Conservation (phyloP, 2,329 filamentous ascomycete genomes). For the Pseudogymnoascus sp. region DNA sequence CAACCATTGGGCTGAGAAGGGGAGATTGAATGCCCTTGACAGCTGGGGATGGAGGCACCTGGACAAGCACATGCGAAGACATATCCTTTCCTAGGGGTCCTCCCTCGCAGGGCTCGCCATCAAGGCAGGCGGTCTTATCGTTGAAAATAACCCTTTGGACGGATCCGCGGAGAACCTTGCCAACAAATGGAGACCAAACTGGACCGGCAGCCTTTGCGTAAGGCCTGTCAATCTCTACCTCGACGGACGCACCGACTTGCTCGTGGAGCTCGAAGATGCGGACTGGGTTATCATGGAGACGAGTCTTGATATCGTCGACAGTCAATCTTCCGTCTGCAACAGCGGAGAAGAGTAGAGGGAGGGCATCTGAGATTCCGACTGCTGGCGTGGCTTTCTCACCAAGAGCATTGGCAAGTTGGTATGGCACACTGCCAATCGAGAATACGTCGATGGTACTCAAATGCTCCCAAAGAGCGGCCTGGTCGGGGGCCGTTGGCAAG, state of each 20-base stretch:
- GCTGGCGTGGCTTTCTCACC: conserved; percentile 48
- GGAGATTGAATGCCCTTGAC: conserved; percentile 38
- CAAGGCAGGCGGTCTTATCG: conserved; percentile 65
- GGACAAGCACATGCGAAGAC: conserved; percentile 54
- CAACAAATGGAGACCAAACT: conserved; percentile 64
- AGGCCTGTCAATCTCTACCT: conserved; percentile 67
- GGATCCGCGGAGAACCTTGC: conserved; percentile 58
- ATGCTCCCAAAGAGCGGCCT: conserved; percentile 67
- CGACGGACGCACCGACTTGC: conserved; percentile 63
- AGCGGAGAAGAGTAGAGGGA: conserved; percentile 68
- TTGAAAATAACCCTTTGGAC: conserved; percentile 71
- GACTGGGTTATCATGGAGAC: conserved; percentile 71
- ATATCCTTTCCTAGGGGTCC: conserved; percentile 61
- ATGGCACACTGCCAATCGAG: conserved; percentile 70
- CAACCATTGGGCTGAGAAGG: conserved; percentile 24
- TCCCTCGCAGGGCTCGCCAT: conserved; percentile 54
- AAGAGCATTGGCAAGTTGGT: conserved; percentile 57
- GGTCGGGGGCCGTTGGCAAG: conserved; percentile 60
- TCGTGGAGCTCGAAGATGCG: conserved; percentile 77
- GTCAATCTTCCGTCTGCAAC: conserved; percentile 66
- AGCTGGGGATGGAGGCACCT: conserved; percentile 45
- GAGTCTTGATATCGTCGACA: conserved; percentile 61
- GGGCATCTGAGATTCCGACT: conserved; percentile 62
- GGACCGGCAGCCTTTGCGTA: conserved; percentile 47
- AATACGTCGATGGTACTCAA: conserved; percentile 68